These are phyloP conservation scores for Tolypocladium tropicale DNA, from an alignment of 2,329 filamentous ascomycete species.

Conservation along the genomic window DNA sequence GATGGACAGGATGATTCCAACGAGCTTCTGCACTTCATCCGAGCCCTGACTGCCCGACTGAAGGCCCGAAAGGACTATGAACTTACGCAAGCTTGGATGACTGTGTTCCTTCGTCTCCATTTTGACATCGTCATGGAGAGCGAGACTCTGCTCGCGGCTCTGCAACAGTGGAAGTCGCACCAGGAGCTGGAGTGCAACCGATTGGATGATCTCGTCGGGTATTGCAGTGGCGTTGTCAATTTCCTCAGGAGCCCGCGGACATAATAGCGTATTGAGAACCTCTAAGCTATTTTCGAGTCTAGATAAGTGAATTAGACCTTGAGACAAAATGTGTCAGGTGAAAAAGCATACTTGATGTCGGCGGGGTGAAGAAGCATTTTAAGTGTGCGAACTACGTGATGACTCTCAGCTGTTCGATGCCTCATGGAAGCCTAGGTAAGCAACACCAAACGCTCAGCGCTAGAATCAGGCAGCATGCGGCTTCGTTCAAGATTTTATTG, in stretches of 20 bases:
- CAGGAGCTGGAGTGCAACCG: slow-evolving; percentile 63
- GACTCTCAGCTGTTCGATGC: too few species aligned
- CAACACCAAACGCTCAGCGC: too few species aligned
- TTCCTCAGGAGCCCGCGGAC: slow-evolving; percentile 61
- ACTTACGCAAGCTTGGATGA: slow-evolving; percentile 94
- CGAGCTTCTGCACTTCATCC: slow-evolving; percentile 71
- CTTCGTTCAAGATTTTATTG: too few species aligned
- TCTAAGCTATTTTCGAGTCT: not conserved
- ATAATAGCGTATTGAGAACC: slow-evolving; percentile 14
- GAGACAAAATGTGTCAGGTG: too few species aligned
- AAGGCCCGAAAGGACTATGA: slow-evolving; percentile 73
- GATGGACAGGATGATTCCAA: slow-evolving; percentile 40
- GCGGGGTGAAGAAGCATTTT: too few species aligned
- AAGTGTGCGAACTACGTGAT: too few species aligned
- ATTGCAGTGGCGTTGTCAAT: slow-evolving; percentile 75
- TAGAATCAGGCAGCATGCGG: too few species aligned
- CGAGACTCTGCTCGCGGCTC: slow-evolving; percentile 42
- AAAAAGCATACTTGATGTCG: too few species aligned
- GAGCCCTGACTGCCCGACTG: slow-evolving; percentile 65
- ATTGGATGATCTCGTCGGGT: slow-evolving; percentile 69
- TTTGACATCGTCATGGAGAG: slow-evolving; percentile 44
- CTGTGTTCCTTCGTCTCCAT: slow-evolving; percentile 79
- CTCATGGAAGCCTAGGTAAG: too few species aligned
- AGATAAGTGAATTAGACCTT: too few species aligned
- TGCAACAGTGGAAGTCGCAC: slow-evolving; percentile 61